Evolutionary conservation across 2,329 filamentous ascomycete species (phyloP).

Genomic region (Penicillium sp.): DNA sequence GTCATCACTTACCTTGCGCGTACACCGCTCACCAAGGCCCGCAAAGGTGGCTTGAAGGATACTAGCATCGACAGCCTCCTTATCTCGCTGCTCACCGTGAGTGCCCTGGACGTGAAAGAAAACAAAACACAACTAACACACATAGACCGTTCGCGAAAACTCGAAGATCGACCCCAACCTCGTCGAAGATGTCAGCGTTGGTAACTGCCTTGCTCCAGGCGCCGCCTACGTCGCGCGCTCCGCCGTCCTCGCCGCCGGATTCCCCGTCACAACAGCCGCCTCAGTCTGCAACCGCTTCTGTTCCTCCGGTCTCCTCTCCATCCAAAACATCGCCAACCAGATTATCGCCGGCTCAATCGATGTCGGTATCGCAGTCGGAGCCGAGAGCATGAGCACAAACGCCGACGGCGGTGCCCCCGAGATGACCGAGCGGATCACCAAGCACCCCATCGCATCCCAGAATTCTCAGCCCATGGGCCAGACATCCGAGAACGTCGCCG

Average conservation of each 20-base stretch:
- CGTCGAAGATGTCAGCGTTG: conserved; percentile 87
- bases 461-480: conserved; percentile 94
- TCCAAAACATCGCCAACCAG: conserved; percentile 88
- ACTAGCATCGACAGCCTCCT: conserved; percentile 38
- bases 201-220: conserved; percentile 82
- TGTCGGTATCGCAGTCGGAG: conserved; percentile 82
- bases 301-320: conserved; percentile 83
- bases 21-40: conserved; percentile 42
- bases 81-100: conserved; percentile 39
- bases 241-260: conserved; percentile 80
- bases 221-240: conserved; percentile 89
- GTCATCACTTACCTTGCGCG: conserved; percentile 43
- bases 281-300: conserved; percentile 88
- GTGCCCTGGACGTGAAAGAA: background rate
- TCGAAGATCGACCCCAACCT: conserved; percentile 82
- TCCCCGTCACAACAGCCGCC: conserved; percentile 75
- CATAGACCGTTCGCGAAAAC: conserved; percentile 69
- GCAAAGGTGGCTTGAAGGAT: conserved; percentile 43
- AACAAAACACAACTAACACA: background rate
- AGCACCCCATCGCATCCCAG: conserved; percentile 74
- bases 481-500: conserved; percentile 88
- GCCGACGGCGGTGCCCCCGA: conserved; percentile 80
- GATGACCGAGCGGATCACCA: conserved; percentile 78
- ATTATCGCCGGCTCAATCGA: conserved; percentile 90
- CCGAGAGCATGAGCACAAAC: conserved; percentile 88